Evolutionary conservation across 2,329 filamentous ascomycete genomes (phyloP).

Genomic region (Cryphonectria nitschkei): DNA sequence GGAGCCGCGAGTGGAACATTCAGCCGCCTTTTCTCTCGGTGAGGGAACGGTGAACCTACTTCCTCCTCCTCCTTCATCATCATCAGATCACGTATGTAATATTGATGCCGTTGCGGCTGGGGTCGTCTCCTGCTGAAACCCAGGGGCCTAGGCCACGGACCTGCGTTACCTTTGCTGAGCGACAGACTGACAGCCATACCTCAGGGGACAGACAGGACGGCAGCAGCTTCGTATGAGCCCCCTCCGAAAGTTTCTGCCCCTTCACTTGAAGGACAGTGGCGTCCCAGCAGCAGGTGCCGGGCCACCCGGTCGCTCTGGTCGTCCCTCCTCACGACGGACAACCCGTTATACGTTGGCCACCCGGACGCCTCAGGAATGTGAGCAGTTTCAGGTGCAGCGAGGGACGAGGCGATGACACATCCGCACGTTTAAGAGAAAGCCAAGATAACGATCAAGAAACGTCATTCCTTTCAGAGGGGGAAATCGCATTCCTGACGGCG

Average conservation of each 20-base stretch:
- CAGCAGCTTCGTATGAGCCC: neutral
- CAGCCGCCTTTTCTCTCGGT: neutral
- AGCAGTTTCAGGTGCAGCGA: slow-evolving; percentile 4
- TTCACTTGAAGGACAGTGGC: neutral
- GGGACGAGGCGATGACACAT: neutral
- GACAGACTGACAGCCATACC: neutral
- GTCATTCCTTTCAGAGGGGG: neutral
- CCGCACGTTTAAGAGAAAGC: neutral
- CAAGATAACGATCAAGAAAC: neutral
- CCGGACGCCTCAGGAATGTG: neutral
- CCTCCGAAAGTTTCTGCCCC: neutral
- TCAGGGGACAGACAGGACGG: neutral
- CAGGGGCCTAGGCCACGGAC: neutral
- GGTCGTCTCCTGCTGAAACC: neutral
- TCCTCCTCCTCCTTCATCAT: neutral
- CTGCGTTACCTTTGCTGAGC: neutral
- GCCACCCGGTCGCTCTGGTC: neutral
- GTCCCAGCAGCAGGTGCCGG: neutral
- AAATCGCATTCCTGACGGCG: neutral
- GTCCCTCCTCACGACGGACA: neutral
- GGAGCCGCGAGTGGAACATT: neutral
- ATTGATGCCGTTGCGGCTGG: neutral
- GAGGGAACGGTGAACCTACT: neutral
- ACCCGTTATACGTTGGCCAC: neutral
- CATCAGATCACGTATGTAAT: neutral